Conservation (phyloP, 2,329 filamentous ascomycete species). For the Paraconiothyrium brasiliense region DNA sequence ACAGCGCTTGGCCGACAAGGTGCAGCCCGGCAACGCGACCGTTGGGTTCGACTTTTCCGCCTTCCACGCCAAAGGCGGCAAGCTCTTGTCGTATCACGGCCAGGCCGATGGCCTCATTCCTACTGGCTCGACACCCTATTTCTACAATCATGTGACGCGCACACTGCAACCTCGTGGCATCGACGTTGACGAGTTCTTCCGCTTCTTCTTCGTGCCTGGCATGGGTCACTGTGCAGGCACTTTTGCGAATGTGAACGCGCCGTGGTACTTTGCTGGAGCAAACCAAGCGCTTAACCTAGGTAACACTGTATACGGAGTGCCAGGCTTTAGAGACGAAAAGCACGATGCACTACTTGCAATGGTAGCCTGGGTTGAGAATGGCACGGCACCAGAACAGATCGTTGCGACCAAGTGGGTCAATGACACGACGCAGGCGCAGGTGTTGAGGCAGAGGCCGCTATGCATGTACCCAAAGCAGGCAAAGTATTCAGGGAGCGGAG, state of each 20-base stretch:
- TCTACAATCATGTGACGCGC: conserved; percentile 57
- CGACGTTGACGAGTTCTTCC: conserved; percentile 52
- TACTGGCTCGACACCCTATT: conserved; percentile 62
- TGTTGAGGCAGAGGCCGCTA: conserved; percentile 42
- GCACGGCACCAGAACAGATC: conserved; percentile 51
- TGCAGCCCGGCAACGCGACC: conserved; percentile 60
- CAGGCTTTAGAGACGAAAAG: conserved; percentile 47
- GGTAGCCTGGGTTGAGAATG: conserved; percentile 56
- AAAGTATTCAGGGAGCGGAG: conserved; percentile 40
- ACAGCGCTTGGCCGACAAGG: conserved; percentile 49
- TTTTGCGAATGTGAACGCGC: conserved; percentile 46
- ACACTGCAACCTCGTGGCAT: conserved; percentile 47
- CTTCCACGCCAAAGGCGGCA: conserved; percentile 56
- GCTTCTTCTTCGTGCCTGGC: conserved; percentile 56
- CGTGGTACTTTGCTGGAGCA: conserved; percentile 57
- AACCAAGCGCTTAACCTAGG: conserved; percentile 29
- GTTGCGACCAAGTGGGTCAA: conserved; percentile 41
- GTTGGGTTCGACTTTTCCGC: conserved; percentile 60
- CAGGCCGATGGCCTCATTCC: conserved; percentile 59
- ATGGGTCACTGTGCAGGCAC: conserved; percentile 56
- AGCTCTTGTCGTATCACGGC: conserved; percentile 55
- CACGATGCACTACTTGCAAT: conserved; percentile 58
- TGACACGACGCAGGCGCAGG: conserved; percentile 30
- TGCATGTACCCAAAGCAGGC: conserved; percentile 48
- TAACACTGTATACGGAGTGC: conserved; percentile 33